Evolutionary conservation across 306 rosid species (phyloP).

Genomic region (Quercus glauca): DNA sequence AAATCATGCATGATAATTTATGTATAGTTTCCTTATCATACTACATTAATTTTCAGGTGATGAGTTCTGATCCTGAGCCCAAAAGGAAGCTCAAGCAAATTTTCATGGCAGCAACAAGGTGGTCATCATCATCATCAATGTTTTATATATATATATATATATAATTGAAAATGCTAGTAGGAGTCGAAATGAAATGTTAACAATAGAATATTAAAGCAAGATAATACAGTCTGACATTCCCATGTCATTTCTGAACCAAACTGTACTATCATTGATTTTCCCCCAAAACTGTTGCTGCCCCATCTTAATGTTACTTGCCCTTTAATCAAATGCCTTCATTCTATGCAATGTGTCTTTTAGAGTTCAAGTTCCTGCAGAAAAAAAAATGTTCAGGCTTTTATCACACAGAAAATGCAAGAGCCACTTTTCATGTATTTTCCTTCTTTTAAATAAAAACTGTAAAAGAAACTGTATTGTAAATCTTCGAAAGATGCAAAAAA

Average conservation of each 20-base stretch:
- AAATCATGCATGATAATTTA: background rate
- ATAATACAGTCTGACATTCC: background rate
- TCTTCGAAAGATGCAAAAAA: background rate
- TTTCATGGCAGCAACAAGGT: slow-evolving; percentile 97
- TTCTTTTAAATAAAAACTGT: background rate
- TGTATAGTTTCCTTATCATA: background rate
- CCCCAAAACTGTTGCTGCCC: background rate
- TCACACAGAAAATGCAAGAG: background rate
- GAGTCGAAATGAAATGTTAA: background rate
- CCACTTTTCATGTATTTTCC: background rate
- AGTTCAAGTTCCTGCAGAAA: background rate
- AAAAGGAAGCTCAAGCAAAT: slow-evolving; percentile 71
- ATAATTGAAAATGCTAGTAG: background rate
- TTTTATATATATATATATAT: background rate
- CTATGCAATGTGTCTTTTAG: background rate
- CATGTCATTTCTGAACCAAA: background rate
- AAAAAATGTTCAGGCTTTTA: background rate
- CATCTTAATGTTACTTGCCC: background rate
- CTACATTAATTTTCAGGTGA: slow-evolving; percentile 44
- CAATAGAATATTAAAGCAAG: background rate
- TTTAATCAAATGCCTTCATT: background rate
- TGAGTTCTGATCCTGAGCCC: slow-evolving; percentile 76
- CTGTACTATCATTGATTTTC: background rate
- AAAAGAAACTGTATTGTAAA: background rate
- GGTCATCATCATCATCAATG: slow-evolving; percentile 3